Evolutionary conservation across 805 yeast species (phyloP).

Genomic region (Lachancea mirantina): DNA sequence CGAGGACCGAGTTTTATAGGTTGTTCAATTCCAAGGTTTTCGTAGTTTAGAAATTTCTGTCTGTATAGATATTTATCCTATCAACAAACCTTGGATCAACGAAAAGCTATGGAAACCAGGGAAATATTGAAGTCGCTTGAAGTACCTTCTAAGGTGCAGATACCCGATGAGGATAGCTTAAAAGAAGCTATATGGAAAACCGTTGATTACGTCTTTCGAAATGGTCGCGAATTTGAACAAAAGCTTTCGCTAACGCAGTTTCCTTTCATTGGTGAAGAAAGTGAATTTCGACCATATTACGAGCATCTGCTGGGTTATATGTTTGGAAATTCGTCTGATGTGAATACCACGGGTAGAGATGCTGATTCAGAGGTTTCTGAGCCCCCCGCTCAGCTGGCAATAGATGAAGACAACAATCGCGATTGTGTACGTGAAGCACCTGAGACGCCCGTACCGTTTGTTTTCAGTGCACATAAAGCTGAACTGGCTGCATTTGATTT

Average conservation of each 20-base stretch:
- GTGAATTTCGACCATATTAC: slow-evolving; percentile 56
- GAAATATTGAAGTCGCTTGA: slow-evolving; percentile 11
- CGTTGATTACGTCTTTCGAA: slow-evolving; percentile 57
- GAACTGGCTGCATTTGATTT: slow-evolving; percentile 54
- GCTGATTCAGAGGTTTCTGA: no score
- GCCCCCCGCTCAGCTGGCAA: slow-evolving; percentile 1
- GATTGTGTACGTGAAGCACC: no score
- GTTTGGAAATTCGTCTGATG: slow-evolving; percentile 9
- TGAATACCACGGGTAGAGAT: no score
- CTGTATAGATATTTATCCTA: neutral
- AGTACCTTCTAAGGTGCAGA: slow-evolving; percentile 38
- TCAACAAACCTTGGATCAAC: neutral
- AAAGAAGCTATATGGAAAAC: slow-evolving; percentile 59
- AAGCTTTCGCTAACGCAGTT: slow-evolving; percentile 53
- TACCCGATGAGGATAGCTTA: slow-evolving; percentile 46
- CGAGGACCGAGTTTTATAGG: neutral
- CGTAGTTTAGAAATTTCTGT: no score
- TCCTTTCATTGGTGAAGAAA: slow-evolving; percentile 49
- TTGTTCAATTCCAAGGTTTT: no score
- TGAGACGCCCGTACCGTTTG: slow-evolving; percentile 22
- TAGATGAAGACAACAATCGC: no score
- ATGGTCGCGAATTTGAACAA: slow-evolving; percentile 63
- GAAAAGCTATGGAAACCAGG: slow-evolving; percentile 1
- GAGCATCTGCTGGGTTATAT: slow-evolving; percentile 20
- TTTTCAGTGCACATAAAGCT: slow-evolving; percentile 26